A percentile compares a stretch with the other conserved stretches of the same genome.
Evolutionary conservation across 176 grass and related monocot genomes (phyloP).

Genomic region (Poa annua): DNA sequence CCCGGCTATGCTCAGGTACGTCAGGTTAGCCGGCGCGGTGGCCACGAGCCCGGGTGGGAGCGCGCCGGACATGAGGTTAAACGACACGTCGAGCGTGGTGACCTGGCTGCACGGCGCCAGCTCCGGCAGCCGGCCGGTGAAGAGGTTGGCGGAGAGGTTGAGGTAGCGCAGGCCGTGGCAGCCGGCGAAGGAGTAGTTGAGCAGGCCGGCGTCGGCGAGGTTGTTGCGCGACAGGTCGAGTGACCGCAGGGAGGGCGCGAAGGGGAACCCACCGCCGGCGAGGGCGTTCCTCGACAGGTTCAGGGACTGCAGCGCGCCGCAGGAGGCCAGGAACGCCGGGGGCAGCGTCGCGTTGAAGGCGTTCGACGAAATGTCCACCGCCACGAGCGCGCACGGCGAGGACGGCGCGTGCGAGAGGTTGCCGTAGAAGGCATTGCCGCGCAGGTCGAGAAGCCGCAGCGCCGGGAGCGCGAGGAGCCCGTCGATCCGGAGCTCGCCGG

Average conservation of each 20-base stretch:
- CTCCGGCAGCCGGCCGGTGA: conserved; percentile 53
- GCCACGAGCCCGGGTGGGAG: conserved; percentile 56
- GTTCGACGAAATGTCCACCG: conserved; percentile 80
- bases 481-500: conserved; percentile 63
- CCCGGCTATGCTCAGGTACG: conserved; percentile 57
- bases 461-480: conserved; percentile 58
- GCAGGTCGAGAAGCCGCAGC: conserved; percentile 56
- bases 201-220: conserved; percentile 55
- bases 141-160: conserved; percentile 87
- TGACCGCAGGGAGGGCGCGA: conserved; percentile 54
- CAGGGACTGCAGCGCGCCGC: conserved; percentile 52
- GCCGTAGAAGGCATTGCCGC: conserved; percentile 87
- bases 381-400: conserved; percentile 54
- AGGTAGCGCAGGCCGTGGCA: conserved; percentile 73
- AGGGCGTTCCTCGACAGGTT: conserved; percentile 79
- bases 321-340: conserved; percentile 56
- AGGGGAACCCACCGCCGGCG: conserved; percentile 59
- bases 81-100: conserved; percentile 67
- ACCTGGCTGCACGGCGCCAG: conserved; percentile 58
- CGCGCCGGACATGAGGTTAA: conserved; percentile 70
- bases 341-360: conserved; percentile 71
- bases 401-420: conserved; percentile 66
- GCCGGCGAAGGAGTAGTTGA: conserved; percentile 71
- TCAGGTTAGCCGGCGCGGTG: conserved; percentile 49
- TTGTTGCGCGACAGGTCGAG: conserved; percentile 84